phyloP scores from a whole-genome alignment of 1,284 basidiomycete species.

The Sphagnurus paluster region DNA sequence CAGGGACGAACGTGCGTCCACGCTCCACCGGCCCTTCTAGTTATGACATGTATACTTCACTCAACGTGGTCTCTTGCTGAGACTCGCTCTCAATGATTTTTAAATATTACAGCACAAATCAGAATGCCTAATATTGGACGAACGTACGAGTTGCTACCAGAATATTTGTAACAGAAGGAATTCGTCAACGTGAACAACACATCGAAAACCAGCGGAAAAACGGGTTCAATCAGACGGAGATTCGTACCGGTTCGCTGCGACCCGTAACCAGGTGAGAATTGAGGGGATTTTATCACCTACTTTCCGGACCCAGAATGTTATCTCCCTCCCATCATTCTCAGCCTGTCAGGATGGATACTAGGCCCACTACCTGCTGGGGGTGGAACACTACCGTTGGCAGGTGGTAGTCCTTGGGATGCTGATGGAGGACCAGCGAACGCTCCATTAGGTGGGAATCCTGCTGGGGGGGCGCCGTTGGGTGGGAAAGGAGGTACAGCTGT shows the following conservation, averaged over 20 bases:
- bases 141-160: no score
- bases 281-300: slow-evolving; percentile 1
- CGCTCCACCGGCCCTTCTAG: no score
- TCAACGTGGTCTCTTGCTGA: no score
- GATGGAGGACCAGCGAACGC: slow-evolving; percentile 35
- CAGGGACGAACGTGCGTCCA: background rate
- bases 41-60: background rate
- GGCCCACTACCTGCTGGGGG: slow-evolving; percentile 34
- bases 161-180: background rate
- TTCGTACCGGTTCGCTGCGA: background rate
- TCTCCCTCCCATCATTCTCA: slow-evolving; percentile 73
- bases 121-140: no score
- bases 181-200: no score
- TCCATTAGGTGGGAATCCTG: slow-evolving; percentile 23
- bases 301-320: slow-evolving; percentile 14
- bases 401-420: slow-evolving; percentile 18
- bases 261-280: no score
- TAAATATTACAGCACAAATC: no score
- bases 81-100: no score
- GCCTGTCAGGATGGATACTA: slow-evolving; percentile 84
- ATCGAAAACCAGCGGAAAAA: no score
- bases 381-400: slow-evolving; percentile 22
- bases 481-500: slow-evolving; percentile 59
- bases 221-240: no score
- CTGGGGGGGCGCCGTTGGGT: slow-evolving; percentile 35